Base-by-base conservation (phyloP, 352 stramenopile genomes). In the Phytophthora palmivora region DNA sequence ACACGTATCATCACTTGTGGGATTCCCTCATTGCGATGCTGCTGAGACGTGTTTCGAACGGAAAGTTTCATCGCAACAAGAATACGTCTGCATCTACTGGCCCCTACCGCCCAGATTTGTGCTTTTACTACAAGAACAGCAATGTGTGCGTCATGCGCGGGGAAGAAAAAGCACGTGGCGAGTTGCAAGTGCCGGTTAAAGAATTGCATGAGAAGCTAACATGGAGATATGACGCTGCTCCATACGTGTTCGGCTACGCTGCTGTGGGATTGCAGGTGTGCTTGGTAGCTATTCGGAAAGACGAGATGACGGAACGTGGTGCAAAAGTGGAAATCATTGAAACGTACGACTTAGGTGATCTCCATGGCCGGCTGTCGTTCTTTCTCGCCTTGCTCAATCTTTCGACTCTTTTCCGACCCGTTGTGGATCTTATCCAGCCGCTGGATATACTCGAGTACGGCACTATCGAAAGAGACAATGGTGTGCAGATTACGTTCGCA, bases 191-290 rank as follows among this genome's bases (percentile, higher is more conserved):
- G 37, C 46, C 42, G 6, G 2, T 65, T 38, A 59, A 56, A 41
- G 42, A 70, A 57, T 45, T 74, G 53, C 42, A 63, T 12, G 53
- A 70, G 19, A 58, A 66, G 36, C 43, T 74, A 33, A 60, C 33
- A 11, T 74, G 66, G 66, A 70, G n/a, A 45, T 70, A 64, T 44
- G 54, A 70, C n/a, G 47, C 16, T 56, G 65, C 53, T 19, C 58
- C 58, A 41, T 74, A 71, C 28, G 24, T 67, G 37, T 67, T 71
- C 55, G 66, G 66, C 2, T 74, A 70, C 41, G 65, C 65, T 70
- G 65, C 65, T 34, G 65, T 66, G 5, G 48, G 59, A 61, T 42
- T 51, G 26, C n/a, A 38, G 41, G 55, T 74, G 21, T 61, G 49
- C 38, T 61, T 71, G 60, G 41, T 70, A 15, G n/a, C n/a, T 34